These are phyloP conservation scores for Sonneratia caseolaris DNA, from an alignment of 345 rosid genomes.

Conservation along the genomic window DNA sequence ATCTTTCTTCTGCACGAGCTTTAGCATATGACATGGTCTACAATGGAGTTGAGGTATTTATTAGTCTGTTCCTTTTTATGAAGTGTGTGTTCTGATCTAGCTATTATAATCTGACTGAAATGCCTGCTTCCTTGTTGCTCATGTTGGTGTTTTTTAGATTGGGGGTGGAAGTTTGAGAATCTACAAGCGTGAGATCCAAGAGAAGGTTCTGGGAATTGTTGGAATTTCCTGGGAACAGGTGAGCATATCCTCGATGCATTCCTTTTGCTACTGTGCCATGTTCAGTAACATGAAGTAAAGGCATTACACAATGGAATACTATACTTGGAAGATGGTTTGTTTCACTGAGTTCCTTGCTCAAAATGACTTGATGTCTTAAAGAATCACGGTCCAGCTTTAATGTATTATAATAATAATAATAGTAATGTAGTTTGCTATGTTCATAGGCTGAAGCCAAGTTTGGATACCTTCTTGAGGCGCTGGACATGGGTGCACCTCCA, in stretches of 20 bases:
- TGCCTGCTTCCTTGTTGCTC: not conserved
- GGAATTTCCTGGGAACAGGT: constrained; percentile 80
- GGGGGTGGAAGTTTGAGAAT: constrained; percentile 99
- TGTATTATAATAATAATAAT: not conserved
- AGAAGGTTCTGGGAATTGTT: constrained; percentile 71
- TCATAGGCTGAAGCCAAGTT: constrained; percentile 84
- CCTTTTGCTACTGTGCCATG: not conserved
- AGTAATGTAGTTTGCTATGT: not conserved
- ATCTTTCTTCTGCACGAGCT: constrained; percentile 85
- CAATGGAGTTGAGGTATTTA: constrained; percentile 84
- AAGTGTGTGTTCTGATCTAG: not conserved
- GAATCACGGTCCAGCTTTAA: not conserved
- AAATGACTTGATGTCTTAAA: not conserved
- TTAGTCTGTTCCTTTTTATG: not conserved
- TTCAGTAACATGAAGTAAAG: not conserved
- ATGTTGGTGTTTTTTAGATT: constrained; percentile 41
- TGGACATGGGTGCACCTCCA: constrained; percentile 99
- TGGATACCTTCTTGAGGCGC: constrained; percentile 92
- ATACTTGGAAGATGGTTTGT: not conserved
- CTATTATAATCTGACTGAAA: not conserved
- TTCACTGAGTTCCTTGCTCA: not conserved
- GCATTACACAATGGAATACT: not conserved
- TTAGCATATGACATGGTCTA: constrained; percentile 98
- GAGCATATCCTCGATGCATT: constrained; percentile 11
- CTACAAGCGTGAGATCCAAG: constrained; percentile 74